Conservation (phyloP, 2,329 filamentous ascomycete genomes). For the Kalmusia sp. region DNA sequence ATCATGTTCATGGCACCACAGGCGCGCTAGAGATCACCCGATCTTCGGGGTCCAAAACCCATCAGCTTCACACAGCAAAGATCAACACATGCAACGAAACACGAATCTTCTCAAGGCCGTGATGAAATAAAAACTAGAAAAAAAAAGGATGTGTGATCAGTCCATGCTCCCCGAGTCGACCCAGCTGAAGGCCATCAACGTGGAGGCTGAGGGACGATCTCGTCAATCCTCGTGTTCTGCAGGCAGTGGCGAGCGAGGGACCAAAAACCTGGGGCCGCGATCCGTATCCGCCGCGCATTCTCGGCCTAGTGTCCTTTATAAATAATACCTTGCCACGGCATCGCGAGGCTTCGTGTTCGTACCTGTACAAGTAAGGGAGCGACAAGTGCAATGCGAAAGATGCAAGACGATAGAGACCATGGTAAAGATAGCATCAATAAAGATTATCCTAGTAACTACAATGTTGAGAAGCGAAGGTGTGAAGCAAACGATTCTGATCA, state of each 20-base stretch:
- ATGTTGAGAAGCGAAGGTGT: constrained; percentile 1
- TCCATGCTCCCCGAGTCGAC: too few relatives aligned
- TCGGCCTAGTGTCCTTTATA: neutral
- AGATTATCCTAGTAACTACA: constrained; percentile 4
- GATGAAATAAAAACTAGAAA: too few relatives aligned
- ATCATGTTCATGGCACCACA: too few relatives aligned
- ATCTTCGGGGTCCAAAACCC: too few relatives aligned
- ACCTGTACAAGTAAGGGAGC: neutral
- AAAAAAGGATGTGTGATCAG: too few relatives aligned
- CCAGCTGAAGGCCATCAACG: neutral
- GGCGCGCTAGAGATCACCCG: too few relatives aligned
- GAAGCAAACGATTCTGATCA: neutral
- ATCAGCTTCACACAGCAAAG: too few relatives aligned
- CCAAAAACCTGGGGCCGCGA: neutral
- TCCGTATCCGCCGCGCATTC: neutral
- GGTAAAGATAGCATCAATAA: constrained; percentile 2
- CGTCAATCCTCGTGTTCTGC: neutral
- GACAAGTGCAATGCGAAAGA: neutral
- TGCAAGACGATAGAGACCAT: too few relatives aligned
- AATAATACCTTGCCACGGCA: neutral
- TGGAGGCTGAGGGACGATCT: neutral
- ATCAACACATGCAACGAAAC: too few relatives aligned
- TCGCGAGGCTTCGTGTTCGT: constrained; percentile 6
- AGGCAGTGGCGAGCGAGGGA: neutral
- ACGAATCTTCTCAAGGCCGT: too few relatives aligned